Conservation (phyloP, 2,329 filamentous ascomycete genomes). For the Paecilomyces dactylethromorphus region DNA sequence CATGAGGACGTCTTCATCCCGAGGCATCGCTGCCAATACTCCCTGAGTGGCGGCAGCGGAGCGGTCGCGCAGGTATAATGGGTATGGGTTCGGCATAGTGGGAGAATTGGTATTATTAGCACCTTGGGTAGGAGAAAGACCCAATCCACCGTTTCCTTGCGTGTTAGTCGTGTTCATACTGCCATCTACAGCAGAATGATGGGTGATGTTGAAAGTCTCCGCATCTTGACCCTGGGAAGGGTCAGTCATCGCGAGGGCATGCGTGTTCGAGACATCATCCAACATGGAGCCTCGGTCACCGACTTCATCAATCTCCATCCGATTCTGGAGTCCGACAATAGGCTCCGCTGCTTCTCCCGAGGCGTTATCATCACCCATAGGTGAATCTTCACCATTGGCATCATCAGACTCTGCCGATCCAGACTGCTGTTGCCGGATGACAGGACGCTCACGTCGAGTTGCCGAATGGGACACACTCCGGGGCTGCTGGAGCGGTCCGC, state of each 20-base stretch:
- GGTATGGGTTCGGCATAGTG: conserved; percentile 64
- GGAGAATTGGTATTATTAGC: conserved; percentile 63
- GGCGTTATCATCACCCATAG: conserved; percentile 60
- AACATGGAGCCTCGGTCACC: conserved; percentile 76
- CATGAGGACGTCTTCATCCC: conserved; percentile 97
- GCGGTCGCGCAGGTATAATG: conserved; percentile 72
- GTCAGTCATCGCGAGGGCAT: conserved; percentile 69
- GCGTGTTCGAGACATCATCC: conserved; percentile 60
- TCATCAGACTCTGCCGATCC: conserved; percentile 83
- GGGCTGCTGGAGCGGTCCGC: conserved; percentile 54
- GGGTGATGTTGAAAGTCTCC: conserved; percentile 90
- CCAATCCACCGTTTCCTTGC: conserved; percentile 61
- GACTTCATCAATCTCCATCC: conserved; percentile 83
- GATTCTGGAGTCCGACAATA: conserved; percentile 70
- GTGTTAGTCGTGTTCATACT: conserved; percentile 69
- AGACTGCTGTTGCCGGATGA: conserved; percentile 84
- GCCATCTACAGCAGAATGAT: conserved; percentile 75
- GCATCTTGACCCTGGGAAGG: conserved; percentile 80
- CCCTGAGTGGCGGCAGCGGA: conserved; percentile 61
- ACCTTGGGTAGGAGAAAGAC: conserved; percentile 62
- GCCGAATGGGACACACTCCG: conserved; percentile 49
- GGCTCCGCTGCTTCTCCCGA: conserved; percentile 53
- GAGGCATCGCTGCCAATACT: conserved; percentile 83
- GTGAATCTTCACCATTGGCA: conserved; percentile 73
- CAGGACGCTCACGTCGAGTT: conserved; percentile 65